These are phyloP conservation scores for Aspergillus transmontanensis DNA, from an alignment of 2,329 filamentous ascomycete genomes.

Conservation along the genomic window DNA sequence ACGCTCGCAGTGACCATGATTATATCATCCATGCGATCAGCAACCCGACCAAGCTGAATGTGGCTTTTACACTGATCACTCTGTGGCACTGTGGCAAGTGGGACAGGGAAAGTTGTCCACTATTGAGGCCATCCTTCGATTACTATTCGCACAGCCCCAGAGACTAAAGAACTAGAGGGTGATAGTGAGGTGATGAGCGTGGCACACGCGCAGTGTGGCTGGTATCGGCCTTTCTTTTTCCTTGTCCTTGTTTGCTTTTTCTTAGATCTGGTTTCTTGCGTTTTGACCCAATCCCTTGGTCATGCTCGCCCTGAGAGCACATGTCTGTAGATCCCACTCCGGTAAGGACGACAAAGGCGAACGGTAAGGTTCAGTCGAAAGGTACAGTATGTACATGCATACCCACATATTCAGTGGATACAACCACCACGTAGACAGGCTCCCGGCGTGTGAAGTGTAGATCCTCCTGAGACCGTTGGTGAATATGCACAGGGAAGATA, in stretches of 20 bases:
- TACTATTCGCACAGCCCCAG: not conserved
- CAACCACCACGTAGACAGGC: not conserved
- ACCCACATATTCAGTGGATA: not conserved
- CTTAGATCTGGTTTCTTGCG: not conserved
- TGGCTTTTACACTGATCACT: not conserved
- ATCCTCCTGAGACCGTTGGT: constrained; percentile 15
- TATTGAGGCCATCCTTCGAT: not conserved
- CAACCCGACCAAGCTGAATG: not conserved
- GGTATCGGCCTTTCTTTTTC: not conserved
- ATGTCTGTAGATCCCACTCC: not conserved
- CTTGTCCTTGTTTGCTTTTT: not conserved
- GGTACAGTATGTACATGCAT: not conserved
- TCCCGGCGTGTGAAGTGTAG: not conserved
- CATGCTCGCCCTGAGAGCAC: not conserved
- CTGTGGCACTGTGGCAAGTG: constrained; percentile 17
- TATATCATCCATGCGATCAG: not conserved
- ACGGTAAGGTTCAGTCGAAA: not conserved
- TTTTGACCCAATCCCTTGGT: not conserved
- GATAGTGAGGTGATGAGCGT: not conserved
- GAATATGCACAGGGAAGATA: constrained; percentile 4
- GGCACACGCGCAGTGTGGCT: not conserved
- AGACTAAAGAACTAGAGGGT: not conserved
- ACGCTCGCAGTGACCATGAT: not conserved
- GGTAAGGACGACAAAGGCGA: not conserved
- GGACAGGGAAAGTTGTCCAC: not conserved